A percentile compares a stretch with the other conserved stretches of the same genome.
Evolutionary conservation across 495 filamentous ascomycete species (phyloP).

Genomic region (Penicillium salamii): DNA sequence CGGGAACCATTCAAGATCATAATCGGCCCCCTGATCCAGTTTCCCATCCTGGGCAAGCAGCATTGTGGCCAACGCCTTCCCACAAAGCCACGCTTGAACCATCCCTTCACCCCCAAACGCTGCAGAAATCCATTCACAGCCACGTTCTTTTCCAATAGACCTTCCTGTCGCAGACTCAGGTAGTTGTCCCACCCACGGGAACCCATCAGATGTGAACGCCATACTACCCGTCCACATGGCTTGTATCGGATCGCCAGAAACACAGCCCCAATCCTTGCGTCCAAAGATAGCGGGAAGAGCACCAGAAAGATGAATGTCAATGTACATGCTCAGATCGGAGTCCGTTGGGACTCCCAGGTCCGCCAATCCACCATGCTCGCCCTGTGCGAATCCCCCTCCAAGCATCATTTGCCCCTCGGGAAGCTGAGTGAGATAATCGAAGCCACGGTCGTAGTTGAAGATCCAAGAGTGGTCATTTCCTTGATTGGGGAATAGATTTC

Average conservation of each 20-base stretch:
- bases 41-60: constrained; percentile 41
- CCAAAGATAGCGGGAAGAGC: constrained; percentile 29
- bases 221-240: constrained; percentile 81
- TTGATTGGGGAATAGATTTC: constrained; percentile 31
- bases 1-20: constrained; percentile 40
- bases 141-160: constrained; percentile 21
- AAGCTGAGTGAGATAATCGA: constrained; percentile 79
- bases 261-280: constrained; percentile 30
- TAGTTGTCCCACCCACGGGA: constrained; percentile 72
- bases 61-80: constrained; percentile 63
- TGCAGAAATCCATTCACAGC: constrained; percentile 54
- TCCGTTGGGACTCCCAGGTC: constrained; percentile 34
- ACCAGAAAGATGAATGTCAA: constrained; percentile 33
- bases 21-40: constrained; percentile 15
- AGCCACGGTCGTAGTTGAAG: constrained; percentile 57
- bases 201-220: constrained; percentile 68
- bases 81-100: constrained; percentile 71
- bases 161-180: constrained; percentile 42
- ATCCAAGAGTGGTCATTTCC: constrained; percentile 32
- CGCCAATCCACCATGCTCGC: constrained; percentile 46
- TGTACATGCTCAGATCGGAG: constrained; percentile 29
- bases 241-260: constrained; percentile 45
- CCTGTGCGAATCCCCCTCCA: constrained; percentile 54
- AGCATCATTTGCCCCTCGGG: constrained; percentile 61
- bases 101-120: constrained; percentile 79